Evolutionary conservation across 2,329 filamentous ascomycete species (phyloP).

Genomic region (Chrysosphaeria jannelii): DNA sequence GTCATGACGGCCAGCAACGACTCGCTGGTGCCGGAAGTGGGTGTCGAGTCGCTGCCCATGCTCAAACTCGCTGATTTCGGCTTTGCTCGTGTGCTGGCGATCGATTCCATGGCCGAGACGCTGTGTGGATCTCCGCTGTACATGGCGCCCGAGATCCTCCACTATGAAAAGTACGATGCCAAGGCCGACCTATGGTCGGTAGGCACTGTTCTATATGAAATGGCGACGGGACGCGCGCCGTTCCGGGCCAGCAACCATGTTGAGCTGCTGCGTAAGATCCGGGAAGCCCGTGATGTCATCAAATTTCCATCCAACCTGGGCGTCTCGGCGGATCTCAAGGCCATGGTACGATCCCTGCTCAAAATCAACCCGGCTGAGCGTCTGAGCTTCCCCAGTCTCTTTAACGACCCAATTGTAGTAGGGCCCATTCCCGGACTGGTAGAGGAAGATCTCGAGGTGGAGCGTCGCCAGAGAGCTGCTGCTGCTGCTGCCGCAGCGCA

Average conservation of each 20-base stretch:
- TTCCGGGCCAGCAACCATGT: conserved; percentile 88
- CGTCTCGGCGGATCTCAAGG: conserved; percentile 49
- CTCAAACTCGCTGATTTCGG: conserved; percentile 96
- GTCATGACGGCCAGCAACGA: conserved; percentile 51
- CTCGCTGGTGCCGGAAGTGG: conserved; percentile 52
- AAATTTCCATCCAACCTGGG: conserved; percentile 45
- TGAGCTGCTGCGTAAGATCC: conserved; percentile 73
- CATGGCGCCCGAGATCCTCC: conserved; percentile 93
- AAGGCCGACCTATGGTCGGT: conserved; percentile 96
- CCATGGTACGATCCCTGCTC: conserved; percentile 47
- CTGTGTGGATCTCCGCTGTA: conserved; percentile 90
- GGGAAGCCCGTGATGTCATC: conserved; percentile 62
- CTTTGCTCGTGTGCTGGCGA: conserved; percentile 77
- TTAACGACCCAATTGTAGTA: conserved; percentile 40
- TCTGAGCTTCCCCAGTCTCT: conserved; percentile 65
- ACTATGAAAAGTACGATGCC: conserved; percentile 91
- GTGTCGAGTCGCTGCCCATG: conserved; percentile 67
- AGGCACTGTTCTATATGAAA: conserved; percentile 82
- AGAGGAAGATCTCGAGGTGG: conserved; percentile 32
- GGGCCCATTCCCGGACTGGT: conserved; percentile 53
- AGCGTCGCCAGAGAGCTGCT: neutral
- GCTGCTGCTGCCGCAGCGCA: conserved; percentile 1
- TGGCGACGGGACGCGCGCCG: conserved; percentile 70
- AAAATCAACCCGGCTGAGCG: conserved; percentile 68
- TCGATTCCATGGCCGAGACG: conserved; percentile 79